phyloP scores from a whole-genome alignment of 192 early-diverging fungal species.

The Dimargaris verticillata region DNA sequence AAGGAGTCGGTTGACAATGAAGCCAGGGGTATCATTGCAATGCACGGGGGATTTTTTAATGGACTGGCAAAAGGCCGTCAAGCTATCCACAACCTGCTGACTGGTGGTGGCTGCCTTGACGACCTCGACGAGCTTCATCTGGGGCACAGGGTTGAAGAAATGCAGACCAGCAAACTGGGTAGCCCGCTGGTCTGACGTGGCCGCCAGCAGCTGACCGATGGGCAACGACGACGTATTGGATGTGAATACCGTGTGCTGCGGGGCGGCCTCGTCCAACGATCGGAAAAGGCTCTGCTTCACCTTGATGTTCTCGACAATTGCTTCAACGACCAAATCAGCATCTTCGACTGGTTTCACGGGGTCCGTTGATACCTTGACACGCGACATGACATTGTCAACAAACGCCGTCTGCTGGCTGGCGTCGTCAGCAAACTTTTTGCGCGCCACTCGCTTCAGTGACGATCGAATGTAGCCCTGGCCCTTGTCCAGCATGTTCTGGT shows the following conservation, averaged over 20 bases:
- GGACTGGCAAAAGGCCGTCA: slow-evolving; percentile 47
- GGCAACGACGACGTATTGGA: slow-evolving; percentile 89
- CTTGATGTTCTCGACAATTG: slow-evolving; percentile 85
- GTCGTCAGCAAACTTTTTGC: slow-evolving; percentile 71
- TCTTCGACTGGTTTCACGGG: slow-evolving; percentile 36
- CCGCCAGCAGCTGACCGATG: slow-evolving; percentile 64
- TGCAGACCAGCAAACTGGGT: slow-evolving; percentile 72
- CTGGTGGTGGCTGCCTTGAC: slow-evolving; percentile 50
- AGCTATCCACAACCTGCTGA: slow-evolving; percentile 40
- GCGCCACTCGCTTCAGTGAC: slow-evolving; percentile 78
- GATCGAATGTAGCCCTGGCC: slow-evolving; percentile 66
- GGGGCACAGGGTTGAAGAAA: slow-evolving; percentile 98
- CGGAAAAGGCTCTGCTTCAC: slow-evolving; percentile 74
- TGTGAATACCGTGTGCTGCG: slow-evolving; percentile 56
- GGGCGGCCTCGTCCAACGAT: slow-evolving; percentile 51
- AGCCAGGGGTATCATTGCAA: slow-evolving; percentile 96
- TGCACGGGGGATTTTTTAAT: slow-evolving; percentile 79
- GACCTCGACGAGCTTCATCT: slow-evolving; percentile 96
- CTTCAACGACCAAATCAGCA: slow-evolving; percentile 81
- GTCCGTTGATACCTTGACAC: slow-evolving; percentile 50
- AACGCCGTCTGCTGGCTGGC: slow-evolving; percentile 36
- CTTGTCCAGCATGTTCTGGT: slow-evolving; percentile 48
- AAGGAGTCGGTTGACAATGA: slow-evolving; percentile 89
- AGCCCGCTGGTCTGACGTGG: slow-evolving; percentile 28
- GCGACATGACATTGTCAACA: slow-evolving; percentile 50